Conservation (phyloP, 2,329 filamentous ascomycete genomes). For the Dactylellina haptotyla region DNA sequence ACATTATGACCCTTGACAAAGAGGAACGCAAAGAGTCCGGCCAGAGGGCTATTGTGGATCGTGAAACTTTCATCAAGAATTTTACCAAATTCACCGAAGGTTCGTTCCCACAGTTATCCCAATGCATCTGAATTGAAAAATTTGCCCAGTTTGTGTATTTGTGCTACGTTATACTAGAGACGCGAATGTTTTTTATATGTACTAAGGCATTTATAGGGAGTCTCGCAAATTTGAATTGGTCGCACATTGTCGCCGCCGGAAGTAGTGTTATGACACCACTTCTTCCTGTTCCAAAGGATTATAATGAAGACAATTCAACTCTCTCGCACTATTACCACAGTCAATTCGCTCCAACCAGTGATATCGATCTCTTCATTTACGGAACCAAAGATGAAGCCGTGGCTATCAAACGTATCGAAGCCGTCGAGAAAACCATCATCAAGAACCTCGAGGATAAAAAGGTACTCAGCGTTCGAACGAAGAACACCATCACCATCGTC, state of each 20-base stretch:
- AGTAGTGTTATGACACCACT: constrained; percentile 82
- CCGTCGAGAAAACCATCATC: constrained; percentile 77
- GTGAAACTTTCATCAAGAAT: constrained; percentile 79
- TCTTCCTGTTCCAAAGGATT: constrained; percentile 70
- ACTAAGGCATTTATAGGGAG: constrained; percentile 14
- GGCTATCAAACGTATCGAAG: constrained; percentile 84
- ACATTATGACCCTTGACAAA: constrained; percentile 74
- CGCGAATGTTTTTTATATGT: too few relatives aligned
- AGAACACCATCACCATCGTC: constrained; percentile 85
- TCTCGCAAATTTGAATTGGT: constrained; percentile 70
- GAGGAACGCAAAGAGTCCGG: constrained; percentile 72
- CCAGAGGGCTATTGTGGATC: constrained; percentile 72
- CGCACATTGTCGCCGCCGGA: constrained; percentile 82
- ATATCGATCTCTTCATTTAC: constrained; percentile 87
- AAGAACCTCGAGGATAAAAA: constrained; percentile 76
- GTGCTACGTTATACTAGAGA: too few relatives aligned
- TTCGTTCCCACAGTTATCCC: too few relatives aligned
- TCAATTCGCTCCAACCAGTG: constrained; percentile 80
- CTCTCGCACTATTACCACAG: constrained; percentile 81
- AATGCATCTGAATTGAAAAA: too few relatives aligned
- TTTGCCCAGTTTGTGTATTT: too few relatives aligned
- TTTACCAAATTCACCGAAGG: constrained; percentile 85
- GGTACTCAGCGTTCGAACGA: constrained; percentile 83
- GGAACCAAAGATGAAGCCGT: constrained; percentile 74
- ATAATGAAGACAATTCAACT: constrained; percentile 62